A percentile compares a stretch with the other conserved stretches of the same genome.
Conservation (phyloP, 108 stramenopile species). For the Fistulifera pelliculosa region DNA sequence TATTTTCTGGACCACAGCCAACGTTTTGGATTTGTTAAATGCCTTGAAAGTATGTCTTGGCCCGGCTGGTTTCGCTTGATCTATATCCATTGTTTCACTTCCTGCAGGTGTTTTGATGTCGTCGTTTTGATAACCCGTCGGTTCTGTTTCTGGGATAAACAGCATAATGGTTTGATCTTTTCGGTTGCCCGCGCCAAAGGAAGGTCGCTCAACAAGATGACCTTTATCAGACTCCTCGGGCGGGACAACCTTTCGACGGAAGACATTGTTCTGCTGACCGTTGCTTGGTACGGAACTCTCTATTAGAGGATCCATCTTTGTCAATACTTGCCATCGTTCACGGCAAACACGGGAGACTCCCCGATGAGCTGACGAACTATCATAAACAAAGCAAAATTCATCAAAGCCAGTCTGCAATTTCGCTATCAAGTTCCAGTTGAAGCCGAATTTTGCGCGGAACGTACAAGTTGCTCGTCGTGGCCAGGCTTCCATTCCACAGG, state of each 20-base stretch:
- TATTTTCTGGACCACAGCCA: constrained; percentile 28
- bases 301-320: background rate
- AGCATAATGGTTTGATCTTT: background rate
- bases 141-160: background rate
- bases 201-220: background rate
- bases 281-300: background rate
- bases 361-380: background rate
- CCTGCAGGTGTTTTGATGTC: background rate
- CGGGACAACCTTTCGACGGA: too few species aligned
- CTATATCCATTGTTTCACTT: background rate
- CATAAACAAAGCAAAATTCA: background rate
- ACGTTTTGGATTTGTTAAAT: constrained; percentile 18
- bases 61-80: background rate
- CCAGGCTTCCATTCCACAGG: constrained; percentile 28
- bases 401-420: constrained; percentile 27
- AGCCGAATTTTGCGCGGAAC: constrained; percentile 35
- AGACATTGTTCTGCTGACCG: background rate
- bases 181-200: too few species aligned
- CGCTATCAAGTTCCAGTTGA: constrained; percentile 62
- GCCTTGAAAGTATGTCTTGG: constrained; percentile 11
- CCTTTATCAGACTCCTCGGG: background rate
- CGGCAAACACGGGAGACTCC: constrained; percentile 35
- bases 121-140: background rate
- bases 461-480: constrained; percentile 44
- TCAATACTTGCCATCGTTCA: constrained; percentile 48